Evolutionary conservation across 345 rosid species (phyloP).

Genomic region (Lepidium sativum): DNA sequence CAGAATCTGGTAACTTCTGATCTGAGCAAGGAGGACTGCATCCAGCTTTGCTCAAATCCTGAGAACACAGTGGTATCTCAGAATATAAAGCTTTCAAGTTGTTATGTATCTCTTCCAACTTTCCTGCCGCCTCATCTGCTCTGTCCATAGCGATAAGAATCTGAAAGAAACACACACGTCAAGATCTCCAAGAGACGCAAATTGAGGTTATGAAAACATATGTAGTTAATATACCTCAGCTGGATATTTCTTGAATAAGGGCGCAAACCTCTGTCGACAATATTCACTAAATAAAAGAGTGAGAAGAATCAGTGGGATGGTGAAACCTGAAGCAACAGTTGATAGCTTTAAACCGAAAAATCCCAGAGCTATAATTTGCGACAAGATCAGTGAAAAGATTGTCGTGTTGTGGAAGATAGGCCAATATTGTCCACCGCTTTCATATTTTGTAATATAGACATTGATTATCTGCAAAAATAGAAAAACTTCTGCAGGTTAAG

Average conservation of each 20-base stretch:
- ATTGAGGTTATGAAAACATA: background rate
- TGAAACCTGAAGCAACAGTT: conserved; percentile 65
- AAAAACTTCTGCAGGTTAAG: background rate
- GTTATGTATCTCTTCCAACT: conserved; percentile 38
- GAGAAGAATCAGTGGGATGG: conserved; percentile 58
- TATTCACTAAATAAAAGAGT: conserved; percentile 74
- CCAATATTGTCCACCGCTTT: conserved; percentile 85
- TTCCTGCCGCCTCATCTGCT: conserved; percentile 54
- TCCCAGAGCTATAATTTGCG: conserved; percentile 76
- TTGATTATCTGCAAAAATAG: conserved; percentile 54
- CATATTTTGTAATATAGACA: conserved; percentile 61
- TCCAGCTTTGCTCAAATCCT: conserved; percentile 16
- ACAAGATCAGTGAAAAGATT: conserved; percentile 74
- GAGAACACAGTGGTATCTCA: conserved; percentile 39
- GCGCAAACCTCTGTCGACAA: conserved; percentile 70
- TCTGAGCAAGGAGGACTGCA: conserved; percentile 7
- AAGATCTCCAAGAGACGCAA: conserved; percentile 11
- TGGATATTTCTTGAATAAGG: conserved; percentile 49
- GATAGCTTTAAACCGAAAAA: conserved; percentile 71
- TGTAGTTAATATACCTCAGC: conserved; percentile 43
- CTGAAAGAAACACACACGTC: conserved; percentile 32
- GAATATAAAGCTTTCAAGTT: conserved; percentile 54
- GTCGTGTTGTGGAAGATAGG: conserved; percentile 80
- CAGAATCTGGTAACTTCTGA: conserved; percentile 22
- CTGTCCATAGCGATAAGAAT: conserved; percentile 78